Base-by-base conservation (phyloP, 225 moss, liverwort and hornwort species). In the Climacium dendroides region DNA sequence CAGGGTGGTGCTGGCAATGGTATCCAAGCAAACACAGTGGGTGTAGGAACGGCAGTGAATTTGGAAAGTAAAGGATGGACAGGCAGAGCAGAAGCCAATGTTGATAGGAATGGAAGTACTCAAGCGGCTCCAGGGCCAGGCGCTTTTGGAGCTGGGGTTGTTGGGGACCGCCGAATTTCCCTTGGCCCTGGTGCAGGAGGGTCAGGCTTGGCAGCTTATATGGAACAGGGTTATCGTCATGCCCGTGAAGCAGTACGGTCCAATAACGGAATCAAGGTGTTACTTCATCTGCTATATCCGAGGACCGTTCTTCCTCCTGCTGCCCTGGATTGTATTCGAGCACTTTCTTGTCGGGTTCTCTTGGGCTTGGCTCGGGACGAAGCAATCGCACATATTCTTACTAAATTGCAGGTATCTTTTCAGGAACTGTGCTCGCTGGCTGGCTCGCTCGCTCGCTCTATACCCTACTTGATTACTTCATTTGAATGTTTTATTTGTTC, bases 171-270 rank as follows among this genome's bases (percentile, higher is more conserved):
- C 55, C 92, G 99, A 87, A 97, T 99, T 81, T 97, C 96, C 24
- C 89, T 99, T 34, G 99, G 99, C 60, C 99, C 99, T 88, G 99
- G 99, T 84, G 97, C 95, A 55, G 99, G 99, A 85, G 96, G 99
- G 72, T 96, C 99, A 91, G 99, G 97, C 72, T 93, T 99, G 81
- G 99, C 99, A 72, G 96, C 99, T 30, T 97, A 96, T 55, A 99
- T 99, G 97, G 99, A 99, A 90, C 99, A 99, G 87, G 99, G 99
- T 20, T 99, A 99, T 84, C 96, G 96, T 35, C 94, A 94, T 95
- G 99, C 99, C 55, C 96, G 99, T 60, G 99, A 99, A 92, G 95
- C 99, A 65, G 97, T 99, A 62, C 94, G 97, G 67, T 95, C 97
- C 67, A 97, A 99, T 77, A 96, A 97, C 87, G 99, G 99, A 70